Percentiles rank a stretch among this genome's conserved stretches.
Evolutionary conservation across 2,329 filamentous ascomycete genomes (phyloP).

Genomic region (Colletotrichum aenigma): DNA sequence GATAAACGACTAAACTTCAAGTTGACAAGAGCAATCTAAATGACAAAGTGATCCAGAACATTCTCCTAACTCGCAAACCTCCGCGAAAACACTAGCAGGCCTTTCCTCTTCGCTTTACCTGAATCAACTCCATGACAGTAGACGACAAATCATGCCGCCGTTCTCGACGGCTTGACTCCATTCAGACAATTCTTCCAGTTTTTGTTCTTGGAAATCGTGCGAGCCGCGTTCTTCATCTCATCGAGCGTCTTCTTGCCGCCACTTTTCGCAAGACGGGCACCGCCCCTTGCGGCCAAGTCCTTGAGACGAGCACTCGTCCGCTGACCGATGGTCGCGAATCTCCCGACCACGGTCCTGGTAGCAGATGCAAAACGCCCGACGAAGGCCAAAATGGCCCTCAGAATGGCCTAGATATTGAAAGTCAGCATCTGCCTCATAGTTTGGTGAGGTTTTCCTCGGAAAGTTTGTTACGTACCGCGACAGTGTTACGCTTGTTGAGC

Average conservation of each 20-base stretch:
- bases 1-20: no score
- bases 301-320: neutral
- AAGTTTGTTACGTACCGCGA: neutral
- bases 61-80: no score
- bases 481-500: neutral
- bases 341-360: neutral
- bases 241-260: neutral
- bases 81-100: neutral
- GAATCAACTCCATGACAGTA: no score
- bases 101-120: neutral
- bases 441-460: no score
- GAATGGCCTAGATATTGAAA: neutral
- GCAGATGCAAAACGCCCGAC: neutral
- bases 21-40: no score
- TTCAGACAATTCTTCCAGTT: neutral
- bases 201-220: neutral
- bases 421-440: neutral
- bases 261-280: neutral
- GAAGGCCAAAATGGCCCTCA: neutral
- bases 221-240: neutral
- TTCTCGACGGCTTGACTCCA: neutral
- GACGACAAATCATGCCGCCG: neutral
- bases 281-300: neutral
- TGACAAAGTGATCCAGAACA: no score
- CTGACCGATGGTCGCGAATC: neutral